Percentiles rank a stretch among this genome's conserved stretches.
Evolutionary conservation across 2,329 filamentous ascomycete genomes (phyloP).

Genomic region (Verticillium isaacii): DNA sequence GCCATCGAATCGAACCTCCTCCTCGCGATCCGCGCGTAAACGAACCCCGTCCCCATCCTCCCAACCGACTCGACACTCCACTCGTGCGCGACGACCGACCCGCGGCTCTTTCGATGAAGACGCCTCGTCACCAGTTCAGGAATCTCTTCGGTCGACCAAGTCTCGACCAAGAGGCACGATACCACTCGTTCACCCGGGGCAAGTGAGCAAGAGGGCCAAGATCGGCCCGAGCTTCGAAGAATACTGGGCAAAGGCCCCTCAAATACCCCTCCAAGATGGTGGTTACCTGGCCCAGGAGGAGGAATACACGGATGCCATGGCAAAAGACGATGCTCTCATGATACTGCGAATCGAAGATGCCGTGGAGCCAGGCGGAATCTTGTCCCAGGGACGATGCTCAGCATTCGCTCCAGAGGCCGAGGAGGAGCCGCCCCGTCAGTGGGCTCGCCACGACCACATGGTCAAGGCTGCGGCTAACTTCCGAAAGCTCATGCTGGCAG

Average conservation of each 20-base stretch:
- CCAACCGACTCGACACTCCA: conserved; percentile 32
- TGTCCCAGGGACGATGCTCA: conserved; percentile 67
- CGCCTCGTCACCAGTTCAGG: not conserved
- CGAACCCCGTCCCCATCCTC: conserved; percentile 35
- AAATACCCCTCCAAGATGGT: conserved; percentile 52
- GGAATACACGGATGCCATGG: conserved; percentile 56
- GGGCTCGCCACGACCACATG: conserved; percentile 83
- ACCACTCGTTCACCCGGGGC: conserved; percentile 55
- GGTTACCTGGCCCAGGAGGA: conserved; percentile 56
- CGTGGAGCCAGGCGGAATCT: conserved; percentile 66
- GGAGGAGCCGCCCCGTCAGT: conserved; percentile 73
- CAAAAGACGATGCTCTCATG: conserved; percentile 62
- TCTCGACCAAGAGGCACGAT: conserved; percentile 23
- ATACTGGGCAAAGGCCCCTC: conserved; percentile 46
- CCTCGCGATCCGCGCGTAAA: conserved; percentile 29
- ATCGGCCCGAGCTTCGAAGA: conserved; percentile 53
- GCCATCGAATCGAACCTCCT: conserved; percentile 22
- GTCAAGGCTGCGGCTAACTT: conserved; percentile 76
- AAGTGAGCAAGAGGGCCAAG: conserved; percentile 48
- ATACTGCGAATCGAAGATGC: conserved; percentile 69
- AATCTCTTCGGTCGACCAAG: conserved; percentile 31
- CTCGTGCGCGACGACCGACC: conserved; percentile 37
- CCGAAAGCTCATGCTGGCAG: conserved; percentile 70
- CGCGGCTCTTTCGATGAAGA: conserved; percentile 27
- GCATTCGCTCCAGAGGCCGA: conserved; percentile 67